A percentile compares a stretch with the other conserved stretches of the same genome.
These are phyloP conservation scores for Syncephalastrum monosporum DNA, from an alignment of 371 early-diverging fungal genomes.

Conservation along the genomic window DNA sequence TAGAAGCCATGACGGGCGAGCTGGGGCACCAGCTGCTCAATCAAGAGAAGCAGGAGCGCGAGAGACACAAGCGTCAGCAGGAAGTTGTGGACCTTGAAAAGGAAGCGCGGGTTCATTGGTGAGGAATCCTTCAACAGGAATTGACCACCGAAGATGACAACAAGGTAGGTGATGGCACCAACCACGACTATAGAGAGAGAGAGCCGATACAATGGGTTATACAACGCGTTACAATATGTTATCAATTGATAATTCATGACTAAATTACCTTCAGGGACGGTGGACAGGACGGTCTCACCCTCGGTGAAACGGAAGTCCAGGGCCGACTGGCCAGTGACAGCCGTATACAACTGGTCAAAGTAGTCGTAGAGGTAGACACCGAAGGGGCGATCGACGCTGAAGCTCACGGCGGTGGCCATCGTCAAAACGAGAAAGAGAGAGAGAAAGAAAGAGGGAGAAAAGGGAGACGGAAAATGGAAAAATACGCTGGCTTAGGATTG, in stretches of 20 bases:
- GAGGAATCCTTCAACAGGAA: conserved; percentile 59
- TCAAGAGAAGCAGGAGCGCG: conserved; percentile 59
- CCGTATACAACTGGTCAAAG: conserved; percentile 44
- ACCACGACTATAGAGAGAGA: too few relatives aligned
- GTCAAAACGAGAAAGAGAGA: neutral
- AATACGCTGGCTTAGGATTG: neutral
- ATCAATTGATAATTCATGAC: too few relatives aligned
- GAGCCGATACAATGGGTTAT: too few relatives aligned
- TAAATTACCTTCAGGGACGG: conserved; percentile 27
- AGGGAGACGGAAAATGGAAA: neutral
- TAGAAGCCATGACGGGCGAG: conserved; percentile 62
- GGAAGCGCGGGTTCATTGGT: conserved; percentile 58
- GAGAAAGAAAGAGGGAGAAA: neutral
- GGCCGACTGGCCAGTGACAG: conserved; percentile 37
- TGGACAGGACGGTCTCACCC: conserved; percentile 22
- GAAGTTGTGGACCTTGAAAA: conserved; percentile 76
- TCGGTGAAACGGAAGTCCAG: conserved; percentile 16
- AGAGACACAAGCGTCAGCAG: conserved; percentile 66
- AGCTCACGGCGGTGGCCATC: conserved; percentile 11
- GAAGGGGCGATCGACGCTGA: conserved; percentile 39
- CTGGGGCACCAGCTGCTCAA: conserved; percentile 70
- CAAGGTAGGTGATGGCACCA: conserved; percentile 52
- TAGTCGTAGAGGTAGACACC: conserved; percentile 52
- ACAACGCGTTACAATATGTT: too few relatives aligned
- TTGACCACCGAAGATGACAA: conserved; percentile 73